Evolutionary conservation across 768 basidiomycete species (phyloP).

Genomic region (Hydnomerulius pinastri): DNA sequence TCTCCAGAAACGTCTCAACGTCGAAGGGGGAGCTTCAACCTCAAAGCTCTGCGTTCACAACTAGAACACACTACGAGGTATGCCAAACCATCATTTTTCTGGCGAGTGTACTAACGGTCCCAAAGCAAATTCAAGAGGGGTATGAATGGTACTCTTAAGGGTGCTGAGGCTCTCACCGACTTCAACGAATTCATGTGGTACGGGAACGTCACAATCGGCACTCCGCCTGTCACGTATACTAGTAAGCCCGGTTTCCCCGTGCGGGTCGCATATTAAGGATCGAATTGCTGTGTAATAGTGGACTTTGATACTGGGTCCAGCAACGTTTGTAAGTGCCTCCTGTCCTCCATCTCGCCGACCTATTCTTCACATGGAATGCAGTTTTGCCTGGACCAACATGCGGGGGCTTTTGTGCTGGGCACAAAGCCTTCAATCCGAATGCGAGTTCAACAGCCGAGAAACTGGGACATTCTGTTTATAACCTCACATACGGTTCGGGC

Average conservation of each 20-base stretch:
- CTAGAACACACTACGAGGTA: not conserved
- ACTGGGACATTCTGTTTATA: slow-evolving; percentile 25
- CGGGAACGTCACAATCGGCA: not conserved
- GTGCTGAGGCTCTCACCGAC: not conserved
- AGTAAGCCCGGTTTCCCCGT: not conserved
- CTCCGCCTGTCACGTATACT: not conserved
- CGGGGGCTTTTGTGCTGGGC: slow-evolving; percentile 20
- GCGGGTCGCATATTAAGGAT: too few relatives aligned
- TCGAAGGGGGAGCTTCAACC: not conserved
- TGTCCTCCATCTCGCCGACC: not conserved
- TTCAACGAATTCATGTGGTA: not conserved
- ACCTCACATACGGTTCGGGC: slow-evolving; percentile 41
- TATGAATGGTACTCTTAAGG: not conserved
- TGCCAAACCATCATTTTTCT: not conserved
- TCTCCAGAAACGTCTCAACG: not conserved
- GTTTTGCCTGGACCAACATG: slow-evolving; percentile 18
- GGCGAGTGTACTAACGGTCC: not conserved
- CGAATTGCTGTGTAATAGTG: slow-evolving; percentile 4
- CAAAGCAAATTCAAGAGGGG: too few relatives aligned
- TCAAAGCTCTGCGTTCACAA: not conserved
- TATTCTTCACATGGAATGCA: not conserved
- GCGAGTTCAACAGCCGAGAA: too few relatives aligned
- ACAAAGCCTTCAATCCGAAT: slow-evolving; percentile 33
- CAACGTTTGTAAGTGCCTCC: not conserved
- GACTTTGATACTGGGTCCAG: slow-evolving; percentile 26